Percentiles rank a stretch among this genome's conserved stretches.
phyloP scores from a whole-genome alignment of 2,329 filamentous ascomycete genomes.

The Xylariaceae sp. region DNA sequence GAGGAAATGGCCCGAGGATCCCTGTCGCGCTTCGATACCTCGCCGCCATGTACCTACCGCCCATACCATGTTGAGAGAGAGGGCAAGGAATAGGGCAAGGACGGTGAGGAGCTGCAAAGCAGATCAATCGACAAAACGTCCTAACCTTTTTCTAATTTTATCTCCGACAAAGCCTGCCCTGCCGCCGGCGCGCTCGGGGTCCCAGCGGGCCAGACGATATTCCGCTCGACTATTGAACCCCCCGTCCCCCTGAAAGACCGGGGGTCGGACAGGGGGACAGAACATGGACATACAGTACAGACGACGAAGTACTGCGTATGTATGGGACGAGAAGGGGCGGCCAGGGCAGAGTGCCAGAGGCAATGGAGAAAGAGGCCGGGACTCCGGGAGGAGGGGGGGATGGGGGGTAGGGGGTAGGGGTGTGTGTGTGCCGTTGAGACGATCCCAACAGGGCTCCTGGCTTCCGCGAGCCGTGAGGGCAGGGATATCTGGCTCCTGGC shows the following conservation, averaged over 20 bases:
- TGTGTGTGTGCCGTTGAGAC: neutral
- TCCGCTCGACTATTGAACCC: neutral
- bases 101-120: conserved; percentile 1
- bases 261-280: too few species aligned
- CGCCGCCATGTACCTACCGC: neutral
- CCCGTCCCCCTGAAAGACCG: too few species aligned
- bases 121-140: neutral
- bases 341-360: neutral
- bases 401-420: too few species aligned
- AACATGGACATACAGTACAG: too few species aligned
- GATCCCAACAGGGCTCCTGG: neutral
- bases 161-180: neutral
- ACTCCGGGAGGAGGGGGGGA: neutral
- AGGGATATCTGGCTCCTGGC: too few species aligned
- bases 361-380: neutral
- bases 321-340: neutral
- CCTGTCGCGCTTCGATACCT: too few species aligned
- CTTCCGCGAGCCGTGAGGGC: neutral
- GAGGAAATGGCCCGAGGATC: too few species aligned
- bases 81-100: neutral
- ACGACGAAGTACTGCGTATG: neutral
- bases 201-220: neutral
- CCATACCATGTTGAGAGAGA: neutral
- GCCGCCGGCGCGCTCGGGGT: neutral
- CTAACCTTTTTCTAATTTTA: neutral